These are phyloP conservation scores for Endothia cerciana DNA, from an alignment of 2,329 filamentous ascomycete species.

Conservation along the genomic window DNA sequence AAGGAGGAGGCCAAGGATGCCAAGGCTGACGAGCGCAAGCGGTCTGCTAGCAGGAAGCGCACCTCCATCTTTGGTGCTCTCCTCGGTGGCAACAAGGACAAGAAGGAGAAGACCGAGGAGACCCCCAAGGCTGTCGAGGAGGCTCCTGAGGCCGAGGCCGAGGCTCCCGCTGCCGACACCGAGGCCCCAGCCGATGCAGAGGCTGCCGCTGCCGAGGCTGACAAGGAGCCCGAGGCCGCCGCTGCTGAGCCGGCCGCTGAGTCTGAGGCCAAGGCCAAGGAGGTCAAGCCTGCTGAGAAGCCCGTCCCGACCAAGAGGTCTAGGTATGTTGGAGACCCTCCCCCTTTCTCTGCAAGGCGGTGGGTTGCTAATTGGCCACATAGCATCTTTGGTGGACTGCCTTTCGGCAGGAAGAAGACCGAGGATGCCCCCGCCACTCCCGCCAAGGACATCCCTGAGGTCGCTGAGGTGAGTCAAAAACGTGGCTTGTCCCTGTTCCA, in stretches of 20 bases:
- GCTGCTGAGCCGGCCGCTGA: slow-evolving; percentile 41
- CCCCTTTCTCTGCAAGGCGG: not conserved
- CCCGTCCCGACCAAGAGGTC: slow-evolving; percentile 56
- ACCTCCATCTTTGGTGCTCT: slow-evolving; percentile 65
- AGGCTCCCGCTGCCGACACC: slow-evolving; percentile 39
- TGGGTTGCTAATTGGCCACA: slow-evolving; percentile 28
- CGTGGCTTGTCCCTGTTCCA: not conserved
- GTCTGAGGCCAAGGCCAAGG: slow-evolving; percentile 39
- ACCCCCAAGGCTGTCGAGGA: slow-evolving; percentile 43
- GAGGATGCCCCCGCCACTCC: slow-evolving; percentile 48
- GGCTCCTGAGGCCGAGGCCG: slow-evolving; percentile 29
- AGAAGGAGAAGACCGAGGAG: slow-evolving; percentile 48
- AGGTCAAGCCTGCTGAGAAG: slow-evolving; percentile 43
- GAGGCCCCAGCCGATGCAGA: slow-evolving; percentile 27
- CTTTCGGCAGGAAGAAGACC: slow-evolving; percentile 62
- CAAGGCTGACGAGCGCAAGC: slow-evolving; percentile 63
- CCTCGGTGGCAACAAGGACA: slow-evolving; percentile 59
- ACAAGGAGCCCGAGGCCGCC: slow-evolving; percentile 34
- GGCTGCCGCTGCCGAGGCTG: slow-evolving; percentile 19
- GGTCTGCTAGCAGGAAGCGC: slow-evolving; percentile 68
- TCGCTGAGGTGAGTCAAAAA: slow-evolving; percentile 44
- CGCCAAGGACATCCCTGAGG: slow-evolving; percentile 47
- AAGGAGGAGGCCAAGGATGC: slow-evolving; percentile 43
- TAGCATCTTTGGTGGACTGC: slow-evolving; percentile 60
- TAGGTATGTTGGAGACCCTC: slow-evolving; percentile 44